phyloP scores from a whole-genome alignment of 2,329 filamentous ascomycete genomes.

The Cladobotryum protrusum region DNA sequence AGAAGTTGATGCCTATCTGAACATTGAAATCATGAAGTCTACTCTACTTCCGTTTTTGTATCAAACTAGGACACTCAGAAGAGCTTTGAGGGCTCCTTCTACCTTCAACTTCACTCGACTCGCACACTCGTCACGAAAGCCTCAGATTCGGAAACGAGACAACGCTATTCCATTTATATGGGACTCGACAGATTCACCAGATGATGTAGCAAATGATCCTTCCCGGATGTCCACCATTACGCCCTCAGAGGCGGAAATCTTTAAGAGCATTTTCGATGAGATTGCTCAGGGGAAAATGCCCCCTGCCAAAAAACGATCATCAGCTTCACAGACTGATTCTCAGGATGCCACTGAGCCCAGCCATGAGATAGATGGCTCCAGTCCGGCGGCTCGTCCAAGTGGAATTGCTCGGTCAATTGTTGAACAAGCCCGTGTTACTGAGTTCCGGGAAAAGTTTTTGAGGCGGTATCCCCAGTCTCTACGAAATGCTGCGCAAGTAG shows the following conservation, averaged over 20 bases:
- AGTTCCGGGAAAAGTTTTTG: conserved; percentile 31
- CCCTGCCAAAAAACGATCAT: conserved; percentile 17
- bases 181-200: conserved; percentile 22
- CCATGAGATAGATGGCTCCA: background rate
- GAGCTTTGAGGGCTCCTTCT: conserved; percentile 20
- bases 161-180: conserved; percentile 49
- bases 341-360: background rate
- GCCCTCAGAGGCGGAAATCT: conserved; percentile 50
- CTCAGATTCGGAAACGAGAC: conserved; percentile 16
- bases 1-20: background rate
- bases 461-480: conserved; percentile 33
- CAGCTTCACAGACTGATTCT: conserved; percentile 4
- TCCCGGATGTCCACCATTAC: conserved; percentile 46
- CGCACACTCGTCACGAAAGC: conserved; percentile 14
- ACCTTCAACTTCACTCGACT: conserved; percentile 18
- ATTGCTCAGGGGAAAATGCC: conserved; percentile 32
- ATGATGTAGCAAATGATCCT: too few species aligned
- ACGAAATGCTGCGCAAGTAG: conserved; percentile 33
- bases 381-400: background rate
- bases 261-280: conserved; percentile 49
- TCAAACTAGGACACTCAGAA: conserved; percentile 55
- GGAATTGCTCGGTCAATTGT: conserved; percentile 23
- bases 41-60: conserved; percentile 63
- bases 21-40: conserved; percentile 33
- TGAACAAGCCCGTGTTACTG: conserved; percentile 26